Evolutionary conservation across 2,329 filamentous ascomycete genomes (phyloP).

Genomic region (Tolypocladium tundrense): DNA sequence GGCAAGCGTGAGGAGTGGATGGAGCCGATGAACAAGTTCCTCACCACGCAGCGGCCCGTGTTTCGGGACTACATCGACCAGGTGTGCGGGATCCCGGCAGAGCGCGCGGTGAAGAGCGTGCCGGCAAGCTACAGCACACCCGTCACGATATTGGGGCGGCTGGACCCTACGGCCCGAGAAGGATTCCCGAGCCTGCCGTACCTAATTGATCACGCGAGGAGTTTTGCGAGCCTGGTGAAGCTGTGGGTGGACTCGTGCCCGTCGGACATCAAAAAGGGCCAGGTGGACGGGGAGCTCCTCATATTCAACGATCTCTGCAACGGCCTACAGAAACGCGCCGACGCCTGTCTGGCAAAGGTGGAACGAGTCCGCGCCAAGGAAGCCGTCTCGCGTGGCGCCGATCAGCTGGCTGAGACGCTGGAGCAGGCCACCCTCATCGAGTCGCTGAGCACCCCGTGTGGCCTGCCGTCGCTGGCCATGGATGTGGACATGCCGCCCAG

Average conservation of each 20-base stretch:
- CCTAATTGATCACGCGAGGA: slow-evolving; percentile 79
- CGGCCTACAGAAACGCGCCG: slow-evolving; percentile 38
- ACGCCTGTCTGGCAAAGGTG: slow-evolving; percentile 39
- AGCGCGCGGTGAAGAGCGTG: slow-evolving; percentile 52
- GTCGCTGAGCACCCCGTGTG: slow-evolving; percentile 19
- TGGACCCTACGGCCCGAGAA: slow-evolving; percentile 73
- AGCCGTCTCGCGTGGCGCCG: slow-evolving; percentile 15
- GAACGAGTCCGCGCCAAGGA: slow-evolving; percentile 33
- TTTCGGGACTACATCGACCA: slow-evolving; percentile 84
- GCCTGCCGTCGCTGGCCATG: slow-evolving; percentile 12
- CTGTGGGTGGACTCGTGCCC: slow-evolving; percentile 58
- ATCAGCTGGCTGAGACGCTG: slow-evolving; percentile 35
- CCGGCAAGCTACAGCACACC: slow-evolving; percentile 88
- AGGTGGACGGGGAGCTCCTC: slow-evolving; percentile 38
- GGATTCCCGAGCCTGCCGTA: slow-evolving; percentile 91
- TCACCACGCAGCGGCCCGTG: slow-evolving; percentile 62
- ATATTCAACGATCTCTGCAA: slow-evolving; percentile 43
- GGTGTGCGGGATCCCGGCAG: slow-evolving; percentile 72
- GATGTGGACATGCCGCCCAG: slow-evolving; percentile 30
- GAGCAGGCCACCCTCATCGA: slow-evolving; percentile 33
- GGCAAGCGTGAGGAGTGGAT: slow-evolving; percentile 97
- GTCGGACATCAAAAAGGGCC: slow-evolving; percentile 21
- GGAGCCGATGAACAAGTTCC: slow-evolving; percentile 93
- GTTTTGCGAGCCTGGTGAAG: slow-evolving; percentile 73
- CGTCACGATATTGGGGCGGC: slow-evolving; percentile 73